Conservation (phyloP, 208 protist genomes). For the Borovskyia barvae region DNA sequence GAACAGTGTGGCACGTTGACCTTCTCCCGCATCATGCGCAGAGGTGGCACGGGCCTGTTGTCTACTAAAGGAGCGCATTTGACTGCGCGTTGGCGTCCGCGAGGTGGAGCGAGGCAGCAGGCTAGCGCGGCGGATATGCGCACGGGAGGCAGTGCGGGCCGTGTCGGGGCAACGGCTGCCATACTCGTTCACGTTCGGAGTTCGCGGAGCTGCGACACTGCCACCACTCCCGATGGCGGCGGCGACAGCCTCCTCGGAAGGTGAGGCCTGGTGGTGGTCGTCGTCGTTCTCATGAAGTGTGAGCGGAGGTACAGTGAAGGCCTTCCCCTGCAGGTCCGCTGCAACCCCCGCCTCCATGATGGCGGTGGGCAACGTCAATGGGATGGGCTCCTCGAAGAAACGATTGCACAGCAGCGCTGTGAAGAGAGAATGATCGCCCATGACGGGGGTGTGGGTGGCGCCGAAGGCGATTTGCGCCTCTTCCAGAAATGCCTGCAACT, state of each 20-base stretch:
- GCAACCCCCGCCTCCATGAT: too few species aligned
- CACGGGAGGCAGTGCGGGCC: conserved; percentile 15
- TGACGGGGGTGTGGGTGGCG: conserved; percentile 27
- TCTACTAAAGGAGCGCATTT: conserved; percentile 45
- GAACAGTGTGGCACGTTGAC: too few species aligned
- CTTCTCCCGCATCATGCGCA: too few species aligned
- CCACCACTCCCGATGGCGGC: not conserved
- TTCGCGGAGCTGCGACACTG: not conserved
- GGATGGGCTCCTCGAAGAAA: conserved; percentile 26
- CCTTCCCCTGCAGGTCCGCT: too few species aligned
- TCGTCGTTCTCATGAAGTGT: not conserved
- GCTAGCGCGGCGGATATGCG: conserved; percentile 14
- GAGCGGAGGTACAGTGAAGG: not conserved
- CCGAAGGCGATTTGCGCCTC: conserved; percentile 11
- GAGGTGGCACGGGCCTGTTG: conserved; percentile 25
- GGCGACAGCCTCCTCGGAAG: not conserved
- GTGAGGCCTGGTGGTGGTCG: too few species aligned
- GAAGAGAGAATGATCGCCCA: conserved; percentile 45
- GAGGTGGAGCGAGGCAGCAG: conserved; percentile 26
- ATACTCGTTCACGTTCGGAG: not conserved
- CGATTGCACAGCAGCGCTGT: conserved; percentile 39
- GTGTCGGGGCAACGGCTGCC: not conserved
- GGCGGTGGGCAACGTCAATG: not conserved
- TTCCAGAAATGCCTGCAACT: conserved; percentile 35
- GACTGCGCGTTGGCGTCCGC: conserved; percentile 38